Percentiles rank a stretch among this genome's conserved stretches.
Conservation (phyloP, 345 rosid species). For the Heritiera littoralis region DNA sequence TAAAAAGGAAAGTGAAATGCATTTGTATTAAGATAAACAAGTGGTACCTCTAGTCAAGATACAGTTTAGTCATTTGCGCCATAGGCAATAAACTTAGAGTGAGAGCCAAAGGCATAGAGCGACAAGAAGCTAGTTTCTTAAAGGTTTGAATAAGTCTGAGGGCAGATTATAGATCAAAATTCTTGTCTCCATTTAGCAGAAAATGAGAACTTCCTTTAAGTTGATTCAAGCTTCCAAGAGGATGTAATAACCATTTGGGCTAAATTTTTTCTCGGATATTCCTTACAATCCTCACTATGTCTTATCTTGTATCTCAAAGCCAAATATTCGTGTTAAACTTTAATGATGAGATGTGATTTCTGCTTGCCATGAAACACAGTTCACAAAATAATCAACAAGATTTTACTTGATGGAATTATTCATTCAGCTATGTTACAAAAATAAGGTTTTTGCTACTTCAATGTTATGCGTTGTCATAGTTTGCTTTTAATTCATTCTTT, state of each 20-base stretch:
- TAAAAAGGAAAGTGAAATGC: neutral
- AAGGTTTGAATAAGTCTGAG: neutral
- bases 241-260: neutral
- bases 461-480: neutral
- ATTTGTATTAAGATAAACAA: constrained; percentile 1
- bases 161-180: constrained; percentile 2
- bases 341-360: neutral
- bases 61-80: neutral
- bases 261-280: too few species aligned
- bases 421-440: neutral
- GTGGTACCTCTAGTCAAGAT: neutral
- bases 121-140: neutral
- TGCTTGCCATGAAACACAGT: neutral
- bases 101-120: neutral
- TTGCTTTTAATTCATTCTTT: neutral
- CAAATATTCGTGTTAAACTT: neutral
- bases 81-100: neutral
- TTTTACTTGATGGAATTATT: neutral
- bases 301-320: neutral
- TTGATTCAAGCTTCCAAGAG: neutral
- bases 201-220: neutral
- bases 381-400: neutral
- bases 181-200: constrained; percentile 3
- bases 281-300: neutral
- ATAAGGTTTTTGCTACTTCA: neutral